Percentiles rank a stretch among this genome's conserved stretches.
These are phyloP conservation scores for Adenanthera pavonina DNA, from an alignment of 306 rosid species.

Conservation along the genomic window DNA sequence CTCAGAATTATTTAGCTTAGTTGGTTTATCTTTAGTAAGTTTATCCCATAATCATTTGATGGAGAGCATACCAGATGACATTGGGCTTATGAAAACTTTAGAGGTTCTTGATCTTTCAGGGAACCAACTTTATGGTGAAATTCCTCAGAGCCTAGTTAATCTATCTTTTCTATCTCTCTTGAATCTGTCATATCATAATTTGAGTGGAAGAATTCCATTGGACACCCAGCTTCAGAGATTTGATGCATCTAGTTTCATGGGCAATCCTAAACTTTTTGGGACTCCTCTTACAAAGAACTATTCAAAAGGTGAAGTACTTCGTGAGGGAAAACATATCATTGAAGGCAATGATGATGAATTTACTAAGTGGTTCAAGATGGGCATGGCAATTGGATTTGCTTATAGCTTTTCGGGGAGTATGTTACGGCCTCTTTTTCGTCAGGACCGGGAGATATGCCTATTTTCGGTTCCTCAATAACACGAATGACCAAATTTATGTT, in stretches of 20 bases:
- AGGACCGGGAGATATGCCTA: no score
- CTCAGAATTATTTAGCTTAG: background rate
- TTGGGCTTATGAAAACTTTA: background rate
- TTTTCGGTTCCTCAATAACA: no score
- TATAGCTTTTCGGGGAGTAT: no score
- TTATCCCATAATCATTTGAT: background rate
- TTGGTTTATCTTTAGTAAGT: rapidly evolving
- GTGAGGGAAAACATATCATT: background rate
- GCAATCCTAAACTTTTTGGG: background rate
- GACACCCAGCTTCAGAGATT: background rate
- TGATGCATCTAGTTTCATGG: background rate
- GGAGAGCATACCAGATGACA: background rate
- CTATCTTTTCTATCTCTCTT: background rate
- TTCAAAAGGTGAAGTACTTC: background rate
- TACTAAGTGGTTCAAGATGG: background rate
- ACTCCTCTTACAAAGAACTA: background rate
- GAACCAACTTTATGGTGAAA: background rate
- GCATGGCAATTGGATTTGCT: no score
- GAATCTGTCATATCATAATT: background rate
- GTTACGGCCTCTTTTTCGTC: no score
- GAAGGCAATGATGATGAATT: background rate
- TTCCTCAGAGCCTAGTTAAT: background rate
- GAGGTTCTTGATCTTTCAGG: background rate
- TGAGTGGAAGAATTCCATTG: background rate
- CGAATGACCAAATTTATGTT: no score